Percentiles rank a stretch among this genome's conserved stretches.
Conservation (phyloP, 345 rosid genomes). For the Nasturtium officinale region DNA sequence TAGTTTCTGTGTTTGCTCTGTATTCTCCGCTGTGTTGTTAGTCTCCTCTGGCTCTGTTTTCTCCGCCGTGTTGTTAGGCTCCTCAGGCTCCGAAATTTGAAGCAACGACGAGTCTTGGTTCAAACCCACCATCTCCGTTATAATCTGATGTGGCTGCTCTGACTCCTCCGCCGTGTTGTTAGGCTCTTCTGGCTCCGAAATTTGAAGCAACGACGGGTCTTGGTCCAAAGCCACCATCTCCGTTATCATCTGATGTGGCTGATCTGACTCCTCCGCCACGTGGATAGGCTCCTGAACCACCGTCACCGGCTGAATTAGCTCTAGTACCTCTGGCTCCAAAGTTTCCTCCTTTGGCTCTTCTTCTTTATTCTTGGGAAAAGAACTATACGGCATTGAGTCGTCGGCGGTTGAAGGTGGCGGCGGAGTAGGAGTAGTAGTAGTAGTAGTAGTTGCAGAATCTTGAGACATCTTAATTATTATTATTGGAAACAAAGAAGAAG, state of each 20-base stretch:
- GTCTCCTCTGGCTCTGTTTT: neutral
- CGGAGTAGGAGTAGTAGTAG: constrained; percentile 22
- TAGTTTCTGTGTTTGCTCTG: constrained; percentile 13
- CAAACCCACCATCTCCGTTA: neutral
- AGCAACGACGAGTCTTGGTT: neutral
- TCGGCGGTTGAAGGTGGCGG: constrained; percentile 28
- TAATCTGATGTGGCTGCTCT: neutral
- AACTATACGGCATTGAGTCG: constrained; percentile 12
- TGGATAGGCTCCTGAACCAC: neutral
- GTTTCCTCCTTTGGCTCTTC: constrained; percentile 13
- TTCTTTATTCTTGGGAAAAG: neutral
- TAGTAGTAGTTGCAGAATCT: constrained; percentile 25
- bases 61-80: constrained; percentile 10
- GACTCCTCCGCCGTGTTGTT: neutral
- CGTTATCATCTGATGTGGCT: neutral
- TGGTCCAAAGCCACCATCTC: neutral
- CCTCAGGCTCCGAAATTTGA: neutral
- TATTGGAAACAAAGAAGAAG: neutral
- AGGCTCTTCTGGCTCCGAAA: neutral
- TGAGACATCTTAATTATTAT: constrained; percentile 22
- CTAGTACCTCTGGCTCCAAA: neutral
- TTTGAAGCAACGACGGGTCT: neutral
- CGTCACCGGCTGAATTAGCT: neutral
- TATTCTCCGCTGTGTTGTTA: constrained; percentile 6
- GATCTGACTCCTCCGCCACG: neutral